Conservation (phyloP, 139 green algal genomes). For the Picochlorum sp. region DNA sequence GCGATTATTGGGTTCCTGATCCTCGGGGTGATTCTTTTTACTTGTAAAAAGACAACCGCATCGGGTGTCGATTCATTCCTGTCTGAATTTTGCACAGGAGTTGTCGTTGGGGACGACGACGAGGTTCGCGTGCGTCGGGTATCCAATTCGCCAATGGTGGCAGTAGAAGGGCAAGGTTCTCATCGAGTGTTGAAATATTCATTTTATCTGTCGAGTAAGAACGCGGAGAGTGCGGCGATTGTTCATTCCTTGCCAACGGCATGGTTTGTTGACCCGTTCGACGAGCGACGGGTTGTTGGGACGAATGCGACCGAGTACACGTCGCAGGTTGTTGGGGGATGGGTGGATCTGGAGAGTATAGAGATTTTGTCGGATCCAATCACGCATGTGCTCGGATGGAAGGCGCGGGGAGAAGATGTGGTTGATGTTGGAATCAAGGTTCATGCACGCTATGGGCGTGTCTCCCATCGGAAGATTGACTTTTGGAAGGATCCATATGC, state of each 20-base stretch:
- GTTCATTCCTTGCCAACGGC: constrained; percentile 23
- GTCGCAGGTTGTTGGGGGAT: constrained; percentile 11
- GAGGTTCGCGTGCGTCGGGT: no score
- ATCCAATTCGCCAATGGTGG: no score
- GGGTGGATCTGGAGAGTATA: constrained; percentile 31
- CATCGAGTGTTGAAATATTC: constrained; percentile 6
- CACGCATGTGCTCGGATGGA: neutral
- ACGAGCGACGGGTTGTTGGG: neutral
- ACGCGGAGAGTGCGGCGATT: neutral
- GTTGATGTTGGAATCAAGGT: constrained; percentile 4
- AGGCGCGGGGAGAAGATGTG: neutral
- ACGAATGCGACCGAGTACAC: neutral
- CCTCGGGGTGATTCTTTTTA: no score
- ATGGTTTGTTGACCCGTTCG: neutral
- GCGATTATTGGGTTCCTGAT: no score
- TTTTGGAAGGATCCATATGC: neutral
- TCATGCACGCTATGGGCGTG: neutral
- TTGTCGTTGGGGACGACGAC: no score
- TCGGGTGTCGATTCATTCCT: no score
- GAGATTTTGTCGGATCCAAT: constrained; percentile 10
- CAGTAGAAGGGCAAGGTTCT: constrained; percentile 8
- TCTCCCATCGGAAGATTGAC: neutral
- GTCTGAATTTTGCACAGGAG: no score
- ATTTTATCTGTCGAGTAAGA: neutral
- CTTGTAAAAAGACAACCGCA: no score